These are phyloP conservation scores for Pleomassaria siparia DNA, from an alignment of 2,329 filamentous ascomycete genomes.

Conservation along the genomic window DNA sequence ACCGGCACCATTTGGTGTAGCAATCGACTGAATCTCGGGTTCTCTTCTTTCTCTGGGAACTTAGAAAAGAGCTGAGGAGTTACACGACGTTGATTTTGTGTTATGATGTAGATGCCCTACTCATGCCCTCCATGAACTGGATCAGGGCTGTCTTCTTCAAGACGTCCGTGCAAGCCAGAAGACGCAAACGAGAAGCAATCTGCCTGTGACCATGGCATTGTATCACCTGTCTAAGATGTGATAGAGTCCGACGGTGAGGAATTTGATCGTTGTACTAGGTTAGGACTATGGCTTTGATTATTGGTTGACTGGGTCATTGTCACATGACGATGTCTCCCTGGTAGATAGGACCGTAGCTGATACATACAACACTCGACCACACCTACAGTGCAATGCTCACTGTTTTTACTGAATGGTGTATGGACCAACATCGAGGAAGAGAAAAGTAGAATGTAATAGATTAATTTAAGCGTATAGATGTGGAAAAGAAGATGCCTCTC, in stretches of 20 bases:
- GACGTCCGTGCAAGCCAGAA: slow-evolving; percentile 8
- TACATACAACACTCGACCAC: too few relatives aligned
- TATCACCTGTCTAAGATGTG: slow-evolving; percentile 13
- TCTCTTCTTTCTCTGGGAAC: slow-evolving; percentile 21
- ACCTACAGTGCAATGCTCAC: too few relatives aligned
- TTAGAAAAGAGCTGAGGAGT: slow-evolving; percentile 8
- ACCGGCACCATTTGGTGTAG: slow-evolving; percentile 13
- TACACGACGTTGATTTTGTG: slow-evolving; percentile 20
- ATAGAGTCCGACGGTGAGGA: slow-evolving; percentile 7
- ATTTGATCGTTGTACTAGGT: slow-evolving; percentile 15
- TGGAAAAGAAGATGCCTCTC: background rate
- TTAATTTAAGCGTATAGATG: too few relatives aligned
- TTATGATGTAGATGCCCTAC: slow-evolving; percentile 9
- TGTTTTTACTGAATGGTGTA: too few relatives aligned
- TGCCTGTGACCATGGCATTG: slow-evolving; percentile 15
- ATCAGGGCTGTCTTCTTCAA: slow-evolving; percentile 14
- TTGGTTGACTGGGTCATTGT: slow-evolving; percentile 15
- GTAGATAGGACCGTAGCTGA: too few relatives aligned
- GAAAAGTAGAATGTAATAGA: slow-evolving; percentile 1
- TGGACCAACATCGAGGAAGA: slow-evolving; percentile 16
- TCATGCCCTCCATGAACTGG: slow-evolving; percentile 20
- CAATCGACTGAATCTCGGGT: slow-evolving; percentile 22
- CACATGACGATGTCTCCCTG: too few relatives aligned
- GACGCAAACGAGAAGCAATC: slow-evolving; percentile 7
- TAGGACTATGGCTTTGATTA: slow-evolving; percentile 14